Evolutionary conservation across 371 early-diverging fungal genomes (phyloP).

Genomic region (Nematocida homosporus): DNA sequence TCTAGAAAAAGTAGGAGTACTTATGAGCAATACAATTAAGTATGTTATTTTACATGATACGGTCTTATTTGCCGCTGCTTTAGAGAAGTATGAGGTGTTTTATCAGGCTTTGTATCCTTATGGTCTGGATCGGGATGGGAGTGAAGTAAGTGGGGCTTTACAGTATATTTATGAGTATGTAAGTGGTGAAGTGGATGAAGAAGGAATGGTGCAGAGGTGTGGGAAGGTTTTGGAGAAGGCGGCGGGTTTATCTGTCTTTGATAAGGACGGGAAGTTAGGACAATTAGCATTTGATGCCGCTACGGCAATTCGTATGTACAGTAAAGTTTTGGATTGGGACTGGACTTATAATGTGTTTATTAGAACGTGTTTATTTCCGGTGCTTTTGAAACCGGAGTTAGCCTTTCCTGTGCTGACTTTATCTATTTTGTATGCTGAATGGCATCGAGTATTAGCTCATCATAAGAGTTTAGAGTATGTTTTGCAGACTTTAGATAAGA

Average conservation of each 20-base stretch:
- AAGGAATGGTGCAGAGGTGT: constrained; percentile 6
- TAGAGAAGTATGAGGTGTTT: constrained; percentile 23
- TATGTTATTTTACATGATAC: constrained; percentile 43
- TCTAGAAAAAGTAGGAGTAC: neutral
- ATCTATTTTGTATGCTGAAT: constrained; percentile 50
- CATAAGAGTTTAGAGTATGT: constrained; percentile 60
- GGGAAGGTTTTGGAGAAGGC: constrained; percentile 11
- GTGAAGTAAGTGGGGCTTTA: constrained; percentile 33
- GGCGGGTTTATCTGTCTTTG: neutral
- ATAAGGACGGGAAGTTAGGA: neutral
- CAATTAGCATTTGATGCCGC: constrained; percentile 38
- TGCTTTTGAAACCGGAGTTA: constrained; percentile 29
- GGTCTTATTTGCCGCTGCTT: constrained; percentile 24
- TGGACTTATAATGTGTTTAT: constrained; percentile 66
- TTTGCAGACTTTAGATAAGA: constrained; percentile 40
- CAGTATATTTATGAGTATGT: constrained; percentile 20
- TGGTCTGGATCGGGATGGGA: constrained; percentile 44
- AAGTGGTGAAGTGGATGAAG: neutral
- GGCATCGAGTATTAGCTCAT: constrained; percentile 49
- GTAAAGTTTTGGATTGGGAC: constrained; percentile 67
- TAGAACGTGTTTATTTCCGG: constrained; percentile 45
- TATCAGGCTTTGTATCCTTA: constrained; percentile 31
- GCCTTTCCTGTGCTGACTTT: constrained; percentile 53
- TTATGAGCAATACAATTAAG: constrained; percentile 26
- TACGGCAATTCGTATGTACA: constrained; percentile 55